Conservation (phyloP, 495 filamentous ascomycete species). For the Tuber umbilicatum region DNA sequence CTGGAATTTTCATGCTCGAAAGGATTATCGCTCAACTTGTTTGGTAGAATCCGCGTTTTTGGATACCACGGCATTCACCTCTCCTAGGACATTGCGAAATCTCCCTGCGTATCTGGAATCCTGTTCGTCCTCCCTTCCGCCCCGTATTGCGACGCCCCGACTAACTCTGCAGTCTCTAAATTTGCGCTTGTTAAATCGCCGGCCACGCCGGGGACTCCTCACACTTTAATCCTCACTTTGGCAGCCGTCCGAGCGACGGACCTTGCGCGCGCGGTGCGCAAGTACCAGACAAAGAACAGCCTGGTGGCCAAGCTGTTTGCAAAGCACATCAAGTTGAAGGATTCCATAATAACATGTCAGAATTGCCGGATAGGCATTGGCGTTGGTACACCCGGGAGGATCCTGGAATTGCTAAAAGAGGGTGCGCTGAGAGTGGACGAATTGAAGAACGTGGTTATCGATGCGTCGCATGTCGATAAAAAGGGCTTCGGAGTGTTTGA, state of each 20-base stretch:
- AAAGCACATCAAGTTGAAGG: slow-evolving; percentile 92
- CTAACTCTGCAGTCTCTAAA: slow-evolving; percentile 10
- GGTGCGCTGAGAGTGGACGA: slow-evolving; percentile 64
- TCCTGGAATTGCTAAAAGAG: slow-evolving; percentile 72
- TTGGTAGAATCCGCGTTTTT: slow-evolving; percentile 51
- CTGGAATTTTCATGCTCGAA: neutral
- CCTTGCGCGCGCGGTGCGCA: slow-evolving; percentile 62
- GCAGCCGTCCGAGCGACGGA: slow-evolving; percentile 80
- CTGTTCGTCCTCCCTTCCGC: slow-evolving; percentile 7
- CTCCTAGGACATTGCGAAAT: slow-evolving; percentile 57
- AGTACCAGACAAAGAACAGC: slow-evolving; percentile 69
- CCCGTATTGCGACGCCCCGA: neutral
- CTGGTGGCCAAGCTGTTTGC: slow-evolving; percentile 88
- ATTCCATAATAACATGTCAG: slow-evolving; percentile 71
- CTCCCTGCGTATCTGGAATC: slow-evolving; percentile 71
- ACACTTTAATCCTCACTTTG: slow-evolving; percentile 72
- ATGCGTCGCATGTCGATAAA: slow-evolving; percentile 81
- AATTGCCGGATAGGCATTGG: slow-evolving; percentile 67
- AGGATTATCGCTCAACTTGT: slow-evolving; percentile 12
- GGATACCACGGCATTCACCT: slow-evolving; percentile 68
- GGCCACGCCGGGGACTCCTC: slow-evolving; percentile 67
- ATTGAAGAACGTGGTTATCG: slow-evolving; percentile 73
- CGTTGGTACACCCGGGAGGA: slow-evolving; percentile 75
- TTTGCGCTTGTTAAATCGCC: slow-evolving; percentile 56
- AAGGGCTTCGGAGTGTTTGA: slow-evolving; percentile 90